Base-by-base conservation (phyloP, 805 yeast species). In the Candida caryicola region DNA sequence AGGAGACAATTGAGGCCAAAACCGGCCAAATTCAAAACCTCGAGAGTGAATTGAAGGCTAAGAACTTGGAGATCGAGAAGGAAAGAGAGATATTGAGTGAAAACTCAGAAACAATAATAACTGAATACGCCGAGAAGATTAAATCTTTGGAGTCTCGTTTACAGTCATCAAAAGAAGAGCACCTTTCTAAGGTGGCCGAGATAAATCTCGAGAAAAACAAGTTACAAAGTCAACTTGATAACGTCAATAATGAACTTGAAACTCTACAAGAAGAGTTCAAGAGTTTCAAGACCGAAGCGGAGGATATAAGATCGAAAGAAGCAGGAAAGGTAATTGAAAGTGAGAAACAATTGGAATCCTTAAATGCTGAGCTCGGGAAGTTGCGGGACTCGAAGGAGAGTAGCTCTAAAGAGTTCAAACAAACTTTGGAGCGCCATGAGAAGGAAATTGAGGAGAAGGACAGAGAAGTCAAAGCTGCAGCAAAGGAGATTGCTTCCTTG, bases 71-170 rank as follows among this genome's bases (percentile, higher is more conserved):
- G 30, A 68, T 77, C 42, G 82, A 77, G 33, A 64, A 62, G 23
- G 82, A 77, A 47, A 59, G 82, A 38, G 60, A 57, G 9, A 55
- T 72, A 47, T 51, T 75, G 9, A 68, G 68, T 37, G 73, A 74
- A 37, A 72, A 62, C 34, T 76, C 83, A 0, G 78, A 74, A 39
- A 63, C 76, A 0, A 60, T 72, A 0, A 61, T 75, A 0, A 65
- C 71, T 44, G 77, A 75, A 39, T 76, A 75, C 45, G 61, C 72
- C 8, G 72, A 68, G 21, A 73, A 69, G 47, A 66, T 76, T 6
- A 58, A 63, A 12, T 47, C 44, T 6, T 49, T 78, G 12, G 82
- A 78, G 42, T 66, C 57, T 4, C 50, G 56, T 4, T 25, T 59
- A 4, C 5, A 39, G 3, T 29, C 39, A 1, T 34, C 50, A 2